Percentiles rank a stretch among this genome's conserved stretches.
Conservation (phyloP, 2,329 filamentous ascomycete species). For the Herpotrichia juniperi region DNA sequence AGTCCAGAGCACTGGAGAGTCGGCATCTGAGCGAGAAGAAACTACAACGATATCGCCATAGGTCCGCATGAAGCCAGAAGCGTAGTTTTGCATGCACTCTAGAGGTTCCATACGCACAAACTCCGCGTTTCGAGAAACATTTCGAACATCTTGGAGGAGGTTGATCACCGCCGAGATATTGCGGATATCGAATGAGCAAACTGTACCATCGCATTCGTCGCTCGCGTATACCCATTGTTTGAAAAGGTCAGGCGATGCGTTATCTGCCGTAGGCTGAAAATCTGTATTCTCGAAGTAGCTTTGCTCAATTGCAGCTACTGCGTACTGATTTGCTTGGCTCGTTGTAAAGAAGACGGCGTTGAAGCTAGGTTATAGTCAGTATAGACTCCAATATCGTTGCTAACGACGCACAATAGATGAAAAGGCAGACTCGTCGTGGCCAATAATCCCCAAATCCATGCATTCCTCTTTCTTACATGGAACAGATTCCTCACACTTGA, state of each 20-base stretch:
- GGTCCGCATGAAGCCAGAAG: slow-evolving; percentile 14
- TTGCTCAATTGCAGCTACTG: slow-evolving; percentile 17
- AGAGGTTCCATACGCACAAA: slow-evolving; percentile 5
- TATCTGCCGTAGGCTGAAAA: slow-evolving; percentile 14
- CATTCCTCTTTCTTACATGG: slow-evolving; percentile 16
- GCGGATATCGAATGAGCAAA: slow-evolving; percentile 13
- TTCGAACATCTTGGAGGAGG: slow-evolving; percentile 15
- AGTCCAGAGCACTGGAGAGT: slow-evolving; percentile 16
- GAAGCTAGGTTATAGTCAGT: slow-evolving; percentile 9
- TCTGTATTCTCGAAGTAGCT: slow-evolving; percentile 9
- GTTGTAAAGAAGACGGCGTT: slow-evolving; percentile 24
- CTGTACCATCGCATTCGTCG: slow-evolving; percentile 2
- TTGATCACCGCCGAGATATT: slow-evolving; percentile 8
- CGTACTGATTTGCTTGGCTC: slow-evolving; percentile 22
- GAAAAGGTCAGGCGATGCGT: slow-evolving; percentile 14
- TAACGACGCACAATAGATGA: slow-evolving; percentile 19
- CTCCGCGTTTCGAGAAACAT: slow-evolving; percentile 1
- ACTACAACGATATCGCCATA: slow-evolving; percentile 18
- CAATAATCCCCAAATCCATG: slow-evolving; percentile 15
- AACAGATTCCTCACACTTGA: slow-evolving; percentile 19
- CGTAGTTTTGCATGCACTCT: slow-evolving; percentile 15
- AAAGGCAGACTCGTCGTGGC: slow-evolving; percentile 19
- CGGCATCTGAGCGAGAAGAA: slow-evolving; percentile 5
- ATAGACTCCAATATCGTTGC: not conserved
- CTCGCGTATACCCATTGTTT: slow-evolving; percentile 4